Conservation (phyloP, 768 basidiomycete genomes). For the Auricularia sp. region DNA sequence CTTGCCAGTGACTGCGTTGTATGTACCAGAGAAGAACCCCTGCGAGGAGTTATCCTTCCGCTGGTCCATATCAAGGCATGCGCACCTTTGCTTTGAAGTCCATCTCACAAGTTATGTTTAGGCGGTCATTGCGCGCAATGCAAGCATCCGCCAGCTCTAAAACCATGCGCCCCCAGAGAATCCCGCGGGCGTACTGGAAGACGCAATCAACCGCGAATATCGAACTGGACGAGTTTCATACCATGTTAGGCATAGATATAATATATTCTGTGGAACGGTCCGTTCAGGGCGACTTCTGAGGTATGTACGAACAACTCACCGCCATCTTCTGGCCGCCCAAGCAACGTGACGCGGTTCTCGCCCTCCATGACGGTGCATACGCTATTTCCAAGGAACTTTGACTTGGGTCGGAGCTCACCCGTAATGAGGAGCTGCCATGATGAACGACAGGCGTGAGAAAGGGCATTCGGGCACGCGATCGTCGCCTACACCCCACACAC, state of each 20-base stretch:
- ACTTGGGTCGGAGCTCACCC: conserved; percentile 92
- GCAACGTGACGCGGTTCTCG: conserved; percentile 76
- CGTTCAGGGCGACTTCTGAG: background rate
- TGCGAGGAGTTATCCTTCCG: conserved; percentile 17
- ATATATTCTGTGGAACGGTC: conserved; percentile 53
- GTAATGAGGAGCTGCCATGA: conserved; percentile 37
- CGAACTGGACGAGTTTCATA: background rate
- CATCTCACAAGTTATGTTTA: conserved; percentile 65
- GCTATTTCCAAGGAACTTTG: conserved; percentile 92
- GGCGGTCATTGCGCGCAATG: conserved; percentile 71
- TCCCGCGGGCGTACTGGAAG: conserved; percentile 65
- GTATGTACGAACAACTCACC: conserved; percentile 38
- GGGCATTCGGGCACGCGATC: background rate
- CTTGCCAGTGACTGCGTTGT: conserved; percentile 81
- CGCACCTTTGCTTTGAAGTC: conserved; percentile 96
- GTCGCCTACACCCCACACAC: conserved; percentile 28
- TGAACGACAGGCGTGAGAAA: background rate
- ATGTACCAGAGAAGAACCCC: conserved; percentile 96
- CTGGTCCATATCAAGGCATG: background rate
- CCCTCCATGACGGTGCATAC: conserved; percentile 96
- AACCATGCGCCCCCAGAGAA: conserved; percentile 89
- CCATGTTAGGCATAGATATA: conserved; percentile 93
- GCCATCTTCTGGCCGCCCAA: conserved; percentile 79
- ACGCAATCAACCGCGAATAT: background rate
- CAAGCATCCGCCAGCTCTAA: conserved; percentile 90